Evolutionary conservation across 805 yeast species (phyloP).

Genomic region (Ogataea minuta): DNA sequence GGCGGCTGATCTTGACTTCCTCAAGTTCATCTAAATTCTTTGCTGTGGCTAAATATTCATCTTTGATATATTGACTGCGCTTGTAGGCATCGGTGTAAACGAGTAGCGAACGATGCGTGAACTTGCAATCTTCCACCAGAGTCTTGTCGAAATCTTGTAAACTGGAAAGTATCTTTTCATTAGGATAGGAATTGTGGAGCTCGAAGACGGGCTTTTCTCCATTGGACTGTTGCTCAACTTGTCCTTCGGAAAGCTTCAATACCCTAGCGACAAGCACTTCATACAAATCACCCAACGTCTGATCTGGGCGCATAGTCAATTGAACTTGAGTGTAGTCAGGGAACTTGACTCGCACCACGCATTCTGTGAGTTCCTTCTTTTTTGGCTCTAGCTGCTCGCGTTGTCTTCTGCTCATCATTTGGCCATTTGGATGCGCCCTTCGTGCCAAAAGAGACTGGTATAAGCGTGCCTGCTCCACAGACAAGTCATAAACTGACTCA

Average conservation of each 20-base stretch:
- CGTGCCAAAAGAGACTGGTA: conserved; percentile 50
- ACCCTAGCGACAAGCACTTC: conserved; percentile 25
- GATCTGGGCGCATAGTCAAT: conserved; percentile 44
- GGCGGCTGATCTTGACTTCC: conserved; percentile 22
- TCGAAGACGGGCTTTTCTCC: conserved; percentile 22
- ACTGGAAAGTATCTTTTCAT: conserved; percentile 28
- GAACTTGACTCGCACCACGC: conserved; percentile 50
- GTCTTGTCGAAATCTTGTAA: conserved; percentile 26
- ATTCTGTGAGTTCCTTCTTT: conserved; percentile 32
- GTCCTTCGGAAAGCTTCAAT: conserved; percentile 32
- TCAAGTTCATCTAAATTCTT: conserved; percentile 27
- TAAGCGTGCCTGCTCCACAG: conserved; percentile 49
- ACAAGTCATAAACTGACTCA: conserved; percentile 44
- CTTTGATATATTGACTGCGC: conserved; percentile 25
- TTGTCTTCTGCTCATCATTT: conserved; percentile 32
- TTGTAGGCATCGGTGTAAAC: conserved; percentile 22
- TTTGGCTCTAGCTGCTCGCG: conserved; percentile 32
- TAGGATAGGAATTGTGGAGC: conserved; percentile 51
- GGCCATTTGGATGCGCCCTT: conserved; percentile 35
- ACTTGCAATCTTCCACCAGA: conserved; percentile 38
- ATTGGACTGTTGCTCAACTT: conserved; percentile 26
- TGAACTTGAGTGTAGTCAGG: conserved; percentile 57
- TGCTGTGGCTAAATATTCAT: conserved; percentile 23
- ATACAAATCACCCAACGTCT: conserved; percentile 34
- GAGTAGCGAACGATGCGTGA: conserved; percentile 38